Conservation (phyloP, 345 rosid genomes). For the Populus tremula region DNA sequence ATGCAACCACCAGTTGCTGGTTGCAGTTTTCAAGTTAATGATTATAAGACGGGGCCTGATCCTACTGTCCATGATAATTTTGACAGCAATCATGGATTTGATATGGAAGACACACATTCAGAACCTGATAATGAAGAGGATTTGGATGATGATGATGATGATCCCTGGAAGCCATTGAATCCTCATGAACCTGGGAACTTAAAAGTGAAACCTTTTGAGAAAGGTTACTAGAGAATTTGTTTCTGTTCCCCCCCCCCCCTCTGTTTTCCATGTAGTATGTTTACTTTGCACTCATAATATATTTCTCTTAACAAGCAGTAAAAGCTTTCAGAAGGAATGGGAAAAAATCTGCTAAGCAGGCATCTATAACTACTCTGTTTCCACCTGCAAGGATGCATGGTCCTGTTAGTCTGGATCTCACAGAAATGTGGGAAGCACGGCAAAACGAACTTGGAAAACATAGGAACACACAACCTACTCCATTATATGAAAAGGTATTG, state of each 20-base stretch:
- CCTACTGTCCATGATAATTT: slow-evolving; percentile 32
- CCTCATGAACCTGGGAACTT: slow-evolving; percentile 91
- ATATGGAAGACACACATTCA: slow-evolving; percentile 49
- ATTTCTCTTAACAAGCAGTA: slow-evolving; percentile 46
- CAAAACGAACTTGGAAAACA: slow-evolving; percentile 22
- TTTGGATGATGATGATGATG: slow-evolving; percentile 58
- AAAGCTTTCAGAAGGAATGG: slow-evolving; percentile 52
- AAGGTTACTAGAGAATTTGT: slow-evolving; percentile 44
- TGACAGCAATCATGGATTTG: slow-evolving; percentile 40
- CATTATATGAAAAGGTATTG: slow-evolving; percentile 74
- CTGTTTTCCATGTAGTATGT: slow-evolving; percentile 5
- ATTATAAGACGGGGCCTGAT: slow-evolving; percentile 29
- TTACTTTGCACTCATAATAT: slow-evolving; percentile 16
- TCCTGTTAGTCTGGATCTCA: slow-evolving; percentile 70
- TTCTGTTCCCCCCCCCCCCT: slow-evolving; percentile 17
- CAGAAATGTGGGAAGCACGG: slow-evolving; percentile 55
- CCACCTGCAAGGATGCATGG: slow-evolving; percentile 78
- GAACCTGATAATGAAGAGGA: slow-evolving; percentile 51
- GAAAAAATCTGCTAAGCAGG: slow-evolving; percentile 31
- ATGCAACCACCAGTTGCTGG: slow-evolving; percentile 42
- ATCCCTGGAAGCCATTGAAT: slow-evolving; percentile 93
- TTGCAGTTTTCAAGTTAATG: slow-evolving; percentile 34
- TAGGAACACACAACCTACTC: slow-evolving; percentile 38
- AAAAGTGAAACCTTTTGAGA: slow-evolving; percentile 78
- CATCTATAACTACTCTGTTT: slow-evolving; percentile 48